Percentiles rank a stretch among this genome's conserved stretches.
Evolutionary conservation across 2,329 filamentous ascomycete genomes (phyloP).

Genomic region (Mollisiaceae sp.): DNA sequence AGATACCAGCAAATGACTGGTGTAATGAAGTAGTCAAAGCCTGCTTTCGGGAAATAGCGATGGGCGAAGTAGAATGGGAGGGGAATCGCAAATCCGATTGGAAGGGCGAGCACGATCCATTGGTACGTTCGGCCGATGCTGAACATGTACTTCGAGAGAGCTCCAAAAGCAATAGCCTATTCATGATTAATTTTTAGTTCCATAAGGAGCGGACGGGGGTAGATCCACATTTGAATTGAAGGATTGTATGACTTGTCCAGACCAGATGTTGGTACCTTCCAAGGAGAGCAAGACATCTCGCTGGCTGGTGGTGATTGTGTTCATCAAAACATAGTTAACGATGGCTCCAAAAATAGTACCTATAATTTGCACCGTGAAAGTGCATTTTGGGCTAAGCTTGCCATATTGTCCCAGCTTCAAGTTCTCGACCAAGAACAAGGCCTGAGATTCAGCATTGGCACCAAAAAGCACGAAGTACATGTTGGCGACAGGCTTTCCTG

Average conservation of each 20-base stretch:
- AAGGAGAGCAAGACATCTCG: constrained; percentile 47
- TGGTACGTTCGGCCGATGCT: constrained; percentile 46
- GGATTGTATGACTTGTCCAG: constrained; percentile 51
- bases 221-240: constrained; percentile 46
- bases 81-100: constrained; percentile 50
- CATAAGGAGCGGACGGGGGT: neutral
- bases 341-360: constrained; percentile 49
- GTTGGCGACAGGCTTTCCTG: constrained; percentile 47
- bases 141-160: constrained; percentile 51
- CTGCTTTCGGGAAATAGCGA: constrained; percentile 38
- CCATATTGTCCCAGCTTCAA: constrained; percentile 46
- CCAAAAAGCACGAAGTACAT: constrained; percentile 47
- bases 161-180: constrained; percentile 45
- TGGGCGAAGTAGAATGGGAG: constrained; percentile 47
- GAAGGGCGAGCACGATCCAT: constrained; percentile 47
- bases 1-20: constrained; percentile 49
- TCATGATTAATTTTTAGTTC: neutral
- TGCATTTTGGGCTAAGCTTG: constrained; percentile 46
- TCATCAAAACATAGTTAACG: constrained; percentile 52
- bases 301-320: constrained; percentile 50
- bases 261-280: constrained; percentile 52
- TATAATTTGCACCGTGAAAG: constrained; percentile 49
- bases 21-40: constrained; percentile 47
- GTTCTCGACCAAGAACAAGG: constrained; percentile 41
- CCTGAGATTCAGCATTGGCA: constrained; percentile 42